Base-by-base conservation (phyloP, 78 protist species). In the Pigoraptor vietnamica region DNA sequence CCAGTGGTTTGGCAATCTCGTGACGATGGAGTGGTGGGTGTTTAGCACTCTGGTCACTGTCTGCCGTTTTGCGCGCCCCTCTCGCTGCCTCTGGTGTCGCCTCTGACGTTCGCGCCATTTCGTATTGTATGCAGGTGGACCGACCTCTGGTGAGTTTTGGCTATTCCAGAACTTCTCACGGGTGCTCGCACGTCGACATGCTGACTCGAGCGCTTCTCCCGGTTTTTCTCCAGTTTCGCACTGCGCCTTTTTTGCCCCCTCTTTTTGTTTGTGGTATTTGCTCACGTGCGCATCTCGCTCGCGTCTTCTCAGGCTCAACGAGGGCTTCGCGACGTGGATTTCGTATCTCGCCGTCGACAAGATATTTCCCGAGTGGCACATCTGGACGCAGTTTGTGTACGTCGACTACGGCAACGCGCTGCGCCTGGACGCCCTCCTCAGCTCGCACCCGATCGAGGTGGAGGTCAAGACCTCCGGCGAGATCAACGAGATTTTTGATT, bases 21-120 rank as follows among this genome's bases (percentile, higher is more conserved):
- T 96, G 32, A 97, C 98, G 25, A 96, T 97, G 98, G 96, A 94
- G 19, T 97, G 98, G 98, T 98, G 99, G 99, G 82, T n/a, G n/a
- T n/a, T n/a, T 84, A 37, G 93, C 94, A 79, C 93, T 98, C 23
- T 98, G 98, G 98, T n/a, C n/a, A n/a, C n/a, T n/a, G n/a, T n/a
- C n/a, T n/a, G n/a, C n/a, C n/a, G n/a, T n/a, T n/a, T n/a, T n/a
- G n/a, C n/a, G n/a, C n/a, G n/a, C n/a, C n/a, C n/a, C n/a, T n/a
- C n/a, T n/a, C n/a, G n/a, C n/a, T n/a, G n/a, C n/a, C n/a, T n/a
- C n/a, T n/a, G n/a, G n/a, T n/a, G n/a, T n/a, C n/a, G n/a, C n/a
- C n/a, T n/a, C n/a, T n/a, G n/a, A n/a, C n/a, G n/a, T n/a, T n/a
- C n/a, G n/a, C n/a, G n/a, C n/a, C n/a, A n/a, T n/a, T n/a, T n/a